Evolutionary conservation across 306 rosid species (phyloP).

Genomic region (Luffa aegyptiaca): DNA sequence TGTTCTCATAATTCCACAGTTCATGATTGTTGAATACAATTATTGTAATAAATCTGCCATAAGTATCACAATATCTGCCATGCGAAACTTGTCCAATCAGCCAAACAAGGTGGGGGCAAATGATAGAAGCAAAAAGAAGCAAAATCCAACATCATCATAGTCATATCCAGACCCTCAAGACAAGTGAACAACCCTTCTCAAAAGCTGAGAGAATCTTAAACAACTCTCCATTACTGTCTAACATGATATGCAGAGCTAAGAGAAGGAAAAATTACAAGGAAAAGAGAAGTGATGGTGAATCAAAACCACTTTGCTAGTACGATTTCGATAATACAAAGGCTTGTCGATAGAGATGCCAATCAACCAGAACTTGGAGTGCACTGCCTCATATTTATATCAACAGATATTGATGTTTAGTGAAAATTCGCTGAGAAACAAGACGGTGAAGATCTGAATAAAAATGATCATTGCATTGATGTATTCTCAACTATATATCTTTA

Average conservation of each 20-base stretch:
- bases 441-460: not conserved
- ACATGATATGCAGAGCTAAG: not conserved
- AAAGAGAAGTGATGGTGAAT: not conserved
- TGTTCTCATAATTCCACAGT: not conserved
- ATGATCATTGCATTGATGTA: constrained; percentile 18
- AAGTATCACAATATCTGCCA: not conserved
- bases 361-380: not conserved
- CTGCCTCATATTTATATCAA: constrained; percentile 13
- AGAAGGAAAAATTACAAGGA: not conserved
- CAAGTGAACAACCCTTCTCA: not conserved
- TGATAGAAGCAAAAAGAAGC: not conserved
- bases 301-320: not conserved
- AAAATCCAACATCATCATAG: not conserved
- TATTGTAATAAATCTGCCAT: not conserved
- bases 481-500: constrained; percentile 16
- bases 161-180: constrained; percentile 1
- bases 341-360: not conserved
- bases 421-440: constrained; percentile 4
- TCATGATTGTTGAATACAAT: constrained; percentile 3
- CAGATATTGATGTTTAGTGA: constrained; percentile 16
- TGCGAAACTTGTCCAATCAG: constrained; percentile 2
- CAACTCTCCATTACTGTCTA: not conserved
- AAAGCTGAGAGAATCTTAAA: not conserved
- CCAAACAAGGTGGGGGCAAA: constrained; percentile 7
- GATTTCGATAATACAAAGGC: constrained; percentile 5